phyloP scores from a whole-genome alignment of 176 grass and related monocot species.

The Pontederia paniculata region DNA sequence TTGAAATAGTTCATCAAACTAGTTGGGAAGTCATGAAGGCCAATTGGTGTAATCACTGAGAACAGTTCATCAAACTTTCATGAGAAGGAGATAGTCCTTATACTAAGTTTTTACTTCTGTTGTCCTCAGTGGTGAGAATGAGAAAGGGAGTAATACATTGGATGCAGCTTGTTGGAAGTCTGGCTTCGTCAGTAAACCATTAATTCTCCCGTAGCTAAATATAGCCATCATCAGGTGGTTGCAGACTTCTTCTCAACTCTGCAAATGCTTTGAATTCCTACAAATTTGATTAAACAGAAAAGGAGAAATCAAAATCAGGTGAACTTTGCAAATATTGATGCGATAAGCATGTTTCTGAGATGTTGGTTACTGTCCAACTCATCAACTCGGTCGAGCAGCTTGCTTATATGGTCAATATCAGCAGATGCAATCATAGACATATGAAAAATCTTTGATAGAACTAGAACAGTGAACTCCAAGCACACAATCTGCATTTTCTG shows the following conservation, averaged over 20 bases:
- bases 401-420: constrained; percentile 72
- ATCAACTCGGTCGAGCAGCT: constrained; percentile 63
- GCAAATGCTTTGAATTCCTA: constrained; percentile 94
- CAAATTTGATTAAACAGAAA: background rate
- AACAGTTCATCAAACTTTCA: no score
- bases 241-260: constrained; percentile 63
- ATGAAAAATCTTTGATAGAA: constrained; percentile 76
- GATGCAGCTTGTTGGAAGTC: constrained; percentile 72
- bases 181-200: constrained; percentile 66
- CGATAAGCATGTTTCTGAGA: constrained; percentile 47
- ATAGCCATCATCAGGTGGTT: constrained; percentile 59
- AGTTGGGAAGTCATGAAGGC: no score
- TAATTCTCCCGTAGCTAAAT: constrained; percentile 70
- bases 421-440: constrained; percentile 93
- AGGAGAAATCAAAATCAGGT: background rate
- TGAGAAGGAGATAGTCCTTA: no score
- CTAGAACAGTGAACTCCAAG: constrained; percentile 68
- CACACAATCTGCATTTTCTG: constrained; percentile 73
- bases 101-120: no score
- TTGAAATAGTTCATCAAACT: no score
- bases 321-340: constrained; percentile 25
- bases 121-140: no score
- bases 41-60: no score
- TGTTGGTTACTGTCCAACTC: constrained; percentile 34
- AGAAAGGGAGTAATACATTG: constrained; percentile 31